Evolutionary conservation across 2,329 filamentous ascomycete species (phyloP).

Genomic region (Trichoderma koningii): DNA sequence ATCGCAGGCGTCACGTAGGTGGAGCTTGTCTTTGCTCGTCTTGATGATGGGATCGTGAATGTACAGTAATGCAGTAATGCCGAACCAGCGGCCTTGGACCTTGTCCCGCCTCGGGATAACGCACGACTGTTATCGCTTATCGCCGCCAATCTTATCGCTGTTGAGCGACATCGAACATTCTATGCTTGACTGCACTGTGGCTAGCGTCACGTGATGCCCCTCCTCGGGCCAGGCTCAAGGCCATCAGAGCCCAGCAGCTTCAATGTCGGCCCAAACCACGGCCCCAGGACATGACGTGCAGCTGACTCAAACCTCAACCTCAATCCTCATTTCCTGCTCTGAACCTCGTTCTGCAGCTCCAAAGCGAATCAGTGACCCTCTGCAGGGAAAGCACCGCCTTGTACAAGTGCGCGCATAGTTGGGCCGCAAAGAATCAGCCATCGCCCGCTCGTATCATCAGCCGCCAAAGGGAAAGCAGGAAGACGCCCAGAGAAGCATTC

Average conservation of each 20-base stretch:
- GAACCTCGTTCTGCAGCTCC: slow-evolving; percentile 12
- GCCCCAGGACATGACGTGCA: slow-evolving; percentile 26
- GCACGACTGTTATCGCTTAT: slow-evolving; percentile 11
- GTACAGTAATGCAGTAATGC: neutral
- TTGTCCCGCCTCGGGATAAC: neutral
- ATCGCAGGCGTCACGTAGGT: slow-evolving; percentile 1
- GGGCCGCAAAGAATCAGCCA: slow-evolving; percentile 16
- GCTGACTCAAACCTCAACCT: slow-evolving; percentile 24
- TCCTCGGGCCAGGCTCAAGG: neutral
- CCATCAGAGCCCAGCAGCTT: neutral
- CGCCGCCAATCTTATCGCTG: slow-evolving; percentile 9
- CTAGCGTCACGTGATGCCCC: slow-evolving; percentile 18
- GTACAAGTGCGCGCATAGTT: slow-evolving; percentile 15
- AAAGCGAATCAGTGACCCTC: slow-evolving; percentile 8
- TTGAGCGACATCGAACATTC: neutral
- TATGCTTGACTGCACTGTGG: neutral
- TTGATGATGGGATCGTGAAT: neutral
- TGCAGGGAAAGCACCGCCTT: slow-evolving; percentile 12
- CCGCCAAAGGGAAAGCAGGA: neutral
- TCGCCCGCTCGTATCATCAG: neutral
- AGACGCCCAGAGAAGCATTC: neutral
- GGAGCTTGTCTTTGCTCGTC: neutral
- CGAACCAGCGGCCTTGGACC: neutral
- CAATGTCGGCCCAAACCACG: slow-evolving; percentile 25
- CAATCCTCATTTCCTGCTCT: neutral